These are phyloP conservation scores for Rhizophagus clarus DNA, from an alignment of 192 early-diverging fungal genomes.

Conservation along the genomic window DNA sequence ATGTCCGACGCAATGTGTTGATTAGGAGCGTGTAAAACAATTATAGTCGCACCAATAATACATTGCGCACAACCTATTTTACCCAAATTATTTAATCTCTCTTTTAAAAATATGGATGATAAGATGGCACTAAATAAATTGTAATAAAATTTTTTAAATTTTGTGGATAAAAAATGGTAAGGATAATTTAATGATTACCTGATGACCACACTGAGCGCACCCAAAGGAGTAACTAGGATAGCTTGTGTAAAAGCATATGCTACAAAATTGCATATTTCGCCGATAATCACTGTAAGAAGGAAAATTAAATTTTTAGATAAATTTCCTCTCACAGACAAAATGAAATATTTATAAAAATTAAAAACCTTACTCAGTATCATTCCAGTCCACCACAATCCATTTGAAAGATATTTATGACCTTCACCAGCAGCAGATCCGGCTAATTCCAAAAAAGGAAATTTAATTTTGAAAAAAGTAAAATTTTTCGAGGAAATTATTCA, in stretches of 20 bases:
- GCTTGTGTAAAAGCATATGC: constrained; percentile 98
- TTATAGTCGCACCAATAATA: constrained; percentile 61
- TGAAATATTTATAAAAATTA: background rate
- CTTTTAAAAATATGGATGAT: constrained; percentile 64
- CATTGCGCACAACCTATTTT: constrained; percentile 70
- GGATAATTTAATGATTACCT: constrained; percentile 44
- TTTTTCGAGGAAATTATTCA: background rate
- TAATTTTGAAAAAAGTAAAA: background rate
- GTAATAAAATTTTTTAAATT: background rate
- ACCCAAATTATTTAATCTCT: constrained; percentile 62
- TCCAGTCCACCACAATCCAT: constrained; percentile 58
- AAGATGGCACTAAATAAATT: constrained; percentile 53
- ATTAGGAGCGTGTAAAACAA: constrained; percentile 53
- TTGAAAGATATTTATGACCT: constrained; percentile 56
- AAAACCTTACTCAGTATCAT: constrained; percentile 56
- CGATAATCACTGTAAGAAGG: constrained; percentile 75
- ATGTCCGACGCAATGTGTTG: constrained; percentile 73
- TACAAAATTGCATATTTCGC: constrained; percentile 93
- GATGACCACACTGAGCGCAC: constrained; percentile 87
- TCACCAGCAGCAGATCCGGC: constrained; percentile 51
- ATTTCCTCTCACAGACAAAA: background rate
- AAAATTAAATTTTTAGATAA: background rate
- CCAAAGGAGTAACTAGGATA: constrained; percentile 94
- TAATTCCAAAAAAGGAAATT: constrained; percentile 15
- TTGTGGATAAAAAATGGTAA: background rate